Conservation (phyloP, 176 grass and related monocot species). For the Echinochloa phyllopogon region DNA sequence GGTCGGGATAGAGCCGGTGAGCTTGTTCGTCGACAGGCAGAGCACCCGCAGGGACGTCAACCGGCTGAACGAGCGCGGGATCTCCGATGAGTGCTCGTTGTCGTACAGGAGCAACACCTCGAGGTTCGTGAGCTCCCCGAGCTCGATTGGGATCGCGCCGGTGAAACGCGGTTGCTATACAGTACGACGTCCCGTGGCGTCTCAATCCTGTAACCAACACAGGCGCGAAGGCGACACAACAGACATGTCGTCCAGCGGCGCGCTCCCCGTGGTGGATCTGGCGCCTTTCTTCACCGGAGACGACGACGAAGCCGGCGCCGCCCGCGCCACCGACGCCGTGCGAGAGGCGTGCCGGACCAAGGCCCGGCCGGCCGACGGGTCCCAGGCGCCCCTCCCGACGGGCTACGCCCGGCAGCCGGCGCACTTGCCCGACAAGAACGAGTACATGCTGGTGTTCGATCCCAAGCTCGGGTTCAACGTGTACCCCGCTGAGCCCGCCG, state of each 20-base stretch:
- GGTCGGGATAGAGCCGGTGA: constrained; percentile 61
- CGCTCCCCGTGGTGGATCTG: constrained; percentile 45
- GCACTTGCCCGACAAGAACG: constrained; percentile 51
- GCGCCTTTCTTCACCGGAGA: constrained; percentile 5
- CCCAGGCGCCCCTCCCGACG: background rate
- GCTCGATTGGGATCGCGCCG: constrained; percentile 43
- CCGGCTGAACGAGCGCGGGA: constrained; percentile 59
- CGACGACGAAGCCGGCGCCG: background rate
- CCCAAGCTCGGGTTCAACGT: constrained; percentile 42
- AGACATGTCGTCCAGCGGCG: background rate
- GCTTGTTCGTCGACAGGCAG: constrained; percentile 55
- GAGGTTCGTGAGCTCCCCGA: constrained; percentile 71
- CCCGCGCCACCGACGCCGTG: constrained; percentile 29
- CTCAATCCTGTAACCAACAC: background rate
- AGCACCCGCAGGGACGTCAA: constrained; percentile 54
- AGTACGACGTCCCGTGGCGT: background rate
- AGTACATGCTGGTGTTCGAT: constrained; percentile 40
- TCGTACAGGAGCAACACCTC: constrained; percentile 29
- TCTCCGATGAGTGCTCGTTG: constrained; percentile 66
- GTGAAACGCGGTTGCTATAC: background rate
- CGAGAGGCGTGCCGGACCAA: constrained; percentile 40
- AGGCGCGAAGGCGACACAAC: no score
- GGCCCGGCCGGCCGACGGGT: constrained; percentile 10
- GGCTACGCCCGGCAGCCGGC: constrained; percentile 51
- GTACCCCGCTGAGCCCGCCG: constrained; percentile 31